Evolutionary conservation across 148 eudicot genomes (phyloP).

Genomic region (Rhododendron molle): DNA sequence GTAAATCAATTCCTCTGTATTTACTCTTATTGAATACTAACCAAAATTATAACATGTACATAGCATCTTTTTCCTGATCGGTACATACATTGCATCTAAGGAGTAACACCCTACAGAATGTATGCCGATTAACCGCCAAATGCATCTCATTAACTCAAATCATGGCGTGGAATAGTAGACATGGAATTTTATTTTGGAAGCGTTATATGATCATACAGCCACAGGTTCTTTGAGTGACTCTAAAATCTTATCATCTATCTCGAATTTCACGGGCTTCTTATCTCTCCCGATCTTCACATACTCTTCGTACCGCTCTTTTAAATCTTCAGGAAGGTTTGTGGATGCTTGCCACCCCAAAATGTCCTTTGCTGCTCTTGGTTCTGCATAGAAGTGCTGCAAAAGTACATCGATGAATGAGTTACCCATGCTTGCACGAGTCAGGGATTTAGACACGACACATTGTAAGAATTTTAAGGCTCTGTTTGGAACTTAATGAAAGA

Average conservation of each 20-base stretch:
- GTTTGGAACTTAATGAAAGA: background rate
- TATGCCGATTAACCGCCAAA: background rate
- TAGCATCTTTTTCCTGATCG: too few relatives aligned
- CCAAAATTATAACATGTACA: background rate
- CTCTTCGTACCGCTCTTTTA: conserved; percentile 84
- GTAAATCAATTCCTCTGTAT: background rate
- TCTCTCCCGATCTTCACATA: conserved; percentile 93
- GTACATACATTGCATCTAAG: background rate
- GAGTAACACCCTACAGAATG: background rate
- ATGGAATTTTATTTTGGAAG: background rate
- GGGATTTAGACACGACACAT: background rate
- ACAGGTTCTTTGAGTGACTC: conserved; percentile 62
- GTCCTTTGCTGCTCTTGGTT: conserved; percentile 92
- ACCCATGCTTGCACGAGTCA: background rate
- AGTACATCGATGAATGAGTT: conserved; percentile 5
- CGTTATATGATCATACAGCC: conserved; percentile 28
- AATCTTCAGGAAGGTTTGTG: conserved; percentile 72
- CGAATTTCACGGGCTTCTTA: conserved; percentile 70
- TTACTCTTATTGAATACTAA: background rate
- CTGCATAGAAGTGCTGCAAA: conserved; percentile 90
- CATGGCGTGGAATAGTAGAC: background rate
- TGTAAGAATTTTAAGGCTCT: background rate
- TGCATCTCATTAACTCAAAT: background rate
- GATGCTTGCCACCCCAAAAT: conserved; percentile 60
- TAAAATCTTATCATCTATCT: conserved; percentile 76